Percentiles rank a stretch among this genome's conserved stretches.
Evolutionary conservation across 768 basidiomycete species (phyloP).

Genomic region (Trametes coccinea): DNA sequence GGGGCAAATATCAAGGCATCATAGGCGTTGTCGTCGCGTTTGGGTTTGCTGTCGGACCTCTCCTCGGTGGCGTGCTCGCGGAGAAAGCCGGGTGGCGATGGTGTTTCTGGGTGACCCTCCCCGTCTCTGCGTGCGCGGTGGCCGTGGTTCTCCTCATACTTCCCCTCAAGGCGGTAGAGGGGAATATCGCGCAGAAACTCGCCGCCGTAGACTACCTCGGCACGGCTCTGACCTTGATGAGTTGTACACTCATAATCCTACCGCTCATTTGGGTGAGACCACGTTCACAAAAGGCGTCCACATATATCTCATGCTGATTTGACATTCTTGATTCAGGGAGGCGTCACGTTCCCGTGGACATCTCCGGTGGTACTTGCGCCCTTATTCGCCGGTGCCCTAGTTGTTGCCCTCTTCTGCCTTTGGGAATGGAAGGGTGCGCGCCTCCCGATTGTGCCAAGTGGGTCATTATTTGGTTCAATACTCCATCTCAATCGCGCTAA

Average conservation of each 20-base stretch:
- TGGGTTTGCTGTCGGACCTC: constrained; percentile 66
- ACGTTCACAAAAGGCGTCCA: background rate
- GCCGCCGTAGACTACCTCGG: constrained; percentile 67
- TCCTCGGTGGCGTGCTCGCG: constrained; percentile 65
- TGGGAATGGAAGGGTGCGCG: constrained; percentile 74
- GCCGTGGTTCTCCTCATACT: constrained; percentile 60
- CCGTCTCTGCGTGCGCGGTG: constrained; percentile 54
- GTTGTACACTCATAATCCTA: constrained; percentile 62
- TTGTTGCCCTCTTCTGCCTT: constrained; percentile 58
- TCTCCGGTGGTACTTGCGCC: constrained; percentile 55
- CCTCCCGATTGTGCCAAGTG: constrained; percentile 74
- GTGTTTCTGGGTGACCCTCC: constrained; percentile 77
- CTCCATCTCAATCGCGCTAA: background rate
- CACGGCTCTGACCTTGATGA: constrained; percentile 54
- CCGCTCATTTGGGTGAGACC: constrained; percentile 68
- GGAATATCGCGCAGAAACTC: constrained; percentile 64
- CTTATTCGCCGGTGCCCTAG: constrained; percentile 49
- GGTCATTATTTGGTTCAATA: constrained; percentile 23
- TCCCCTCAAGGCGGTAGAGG: constrained; percentile 68
- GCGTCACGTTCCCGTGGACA: constrained; percentile 70
- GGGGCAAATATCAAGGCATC: constrained; percentile 79
- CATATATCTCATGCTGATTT: background rate
- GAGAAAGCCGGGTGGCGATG: constrained; percentile 70
- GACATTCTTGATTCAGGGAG: constrained; percentile 47
- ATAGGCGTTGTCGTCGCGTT: constrained; percentile 60